Base-by-base conservation (phyloP, 2,329 filamentous ascomycete species). In the Neofusicoccum laricinum region DNA sequence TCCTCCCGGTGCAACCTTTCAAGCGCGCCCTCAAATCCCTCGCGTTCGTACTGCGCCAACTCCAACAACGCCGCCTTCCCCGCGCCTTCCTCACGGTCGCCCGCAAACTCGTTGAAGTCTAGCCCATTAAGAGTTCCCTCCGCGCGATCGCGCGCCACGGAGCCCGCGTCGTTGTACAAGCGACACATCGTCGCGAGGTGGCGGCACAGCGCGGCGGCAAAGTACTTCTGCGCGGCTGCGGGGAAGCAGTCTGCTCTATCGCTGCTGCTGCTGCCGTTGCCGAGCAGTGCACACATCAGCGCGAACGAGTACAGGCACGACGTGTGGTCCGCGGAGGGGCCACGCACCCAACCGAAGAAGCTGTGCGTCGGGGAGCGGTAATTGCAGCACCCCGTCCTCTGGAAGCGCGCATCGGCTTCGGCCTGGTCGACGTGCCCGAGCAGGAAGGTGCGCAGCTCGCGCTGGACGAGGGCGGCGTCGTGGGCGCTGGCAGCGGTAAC, bases 141-240 rank as follows among this genome's bases (percentile, higher is more conserved):
- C 1, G 67, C 69, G 2, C 34, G 21, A 59, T 75, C 72, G 2
- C 72, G 68, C 5, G 43, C 46, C 2, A 67, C 25, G 12, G 68
- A 72, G 1, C 71, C 72, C 19, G 68, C 70, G 55, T 75, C 72
- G 55, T 73, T 75, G 53, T 72, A 72, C 69, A 64, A 50, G 3
- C 72, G 67, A 63, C 71, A 71, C 67, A 72, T 68, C 7, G 49
- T 66, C 1, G 71, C 68, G 10, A 74, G 64, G 63, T 71, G 70
- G 15, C 66, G 43, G 25, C 64, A 66, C 12, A 71, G 17, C 30
- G 46, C 66, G 38, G 66, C 17, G 6, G 63, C 62, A 15, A 70
- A 58, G 59, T 73, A 73, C 19, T 45, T 45, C n/a, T 45, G 41
- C 3, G 15, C n/a, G n/a, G 19, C 41, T 3, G 41, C 41, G 41